phyloP scores from a whole-genome alignment of 805 yeast species.

The Kockiozyma suomiensis region DNA sequence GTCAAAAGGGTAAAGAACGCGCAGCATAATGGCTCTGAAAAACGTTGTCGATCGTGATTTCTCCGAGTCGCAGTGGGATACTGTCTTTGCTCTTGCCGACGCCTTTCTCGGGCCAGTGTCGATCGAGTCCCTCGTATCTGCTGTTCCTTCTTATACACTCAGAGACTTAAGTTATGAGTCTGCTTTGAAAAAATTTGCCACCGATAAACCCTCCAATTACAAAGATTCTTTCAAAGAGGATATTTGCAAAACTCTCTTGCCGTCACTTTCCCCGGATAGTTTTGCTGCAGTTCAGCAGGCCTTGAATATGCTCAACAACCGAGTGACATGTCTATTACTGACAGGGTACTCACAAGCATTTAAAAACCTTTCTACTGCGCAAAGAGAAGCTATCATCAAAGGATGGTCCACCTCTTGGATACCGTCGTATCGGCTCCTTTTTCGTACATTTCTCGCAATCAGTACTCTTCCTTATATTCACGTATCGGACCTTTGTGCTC shows the following conservation, averaged over 20 bases:
- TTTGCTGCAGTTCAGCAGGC: not conserved
- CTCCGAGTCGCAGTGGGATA: constrained; percentile 19
- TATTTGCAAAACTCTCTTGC: not conserved
- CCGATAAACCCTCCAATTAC: constrained; percentile 9
- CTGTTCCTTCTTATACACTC: constrained; percentile 2
- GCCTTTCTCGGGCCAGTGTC: constrained; percentile 15
- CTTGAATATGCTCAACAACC: not conserved
- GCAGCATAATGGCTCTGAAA: not conserved
- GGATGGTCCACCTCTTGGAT: constrained; percentile 51
- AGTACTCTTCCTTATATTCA: constrained; percentile 40
- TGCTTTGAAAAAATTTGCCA: not conserved
- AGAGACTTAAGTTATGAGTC: not conserved
- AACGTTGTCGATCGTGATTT: not conserved
- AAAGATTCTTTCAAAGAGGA: not conserved
- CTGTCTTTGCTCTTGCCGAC: constrained; percentile 24
- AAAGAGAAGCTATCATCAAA: constrained; percentile 43
- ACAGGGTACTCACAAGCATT: constrained; percentile 14
- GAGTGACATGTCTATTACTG: constrained; percentile 5
- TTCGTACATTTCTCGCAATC: constrained; percentile 41
- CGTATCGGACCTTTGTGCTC: constrained; percentile 43
- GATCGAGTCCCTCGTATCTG: not conserved
- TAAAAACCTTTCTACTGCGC: constrained; percentile 42
- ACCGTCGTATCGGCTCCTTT: constrained; percentile 44
- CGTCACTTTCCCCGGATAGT: not conserved
- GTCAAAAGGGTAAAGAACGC: not conserved